phyloP scores from a whole-genome alignment of 2,329 filamentous ascomycete genomes.

The Hysterium pulicare region DNA sequence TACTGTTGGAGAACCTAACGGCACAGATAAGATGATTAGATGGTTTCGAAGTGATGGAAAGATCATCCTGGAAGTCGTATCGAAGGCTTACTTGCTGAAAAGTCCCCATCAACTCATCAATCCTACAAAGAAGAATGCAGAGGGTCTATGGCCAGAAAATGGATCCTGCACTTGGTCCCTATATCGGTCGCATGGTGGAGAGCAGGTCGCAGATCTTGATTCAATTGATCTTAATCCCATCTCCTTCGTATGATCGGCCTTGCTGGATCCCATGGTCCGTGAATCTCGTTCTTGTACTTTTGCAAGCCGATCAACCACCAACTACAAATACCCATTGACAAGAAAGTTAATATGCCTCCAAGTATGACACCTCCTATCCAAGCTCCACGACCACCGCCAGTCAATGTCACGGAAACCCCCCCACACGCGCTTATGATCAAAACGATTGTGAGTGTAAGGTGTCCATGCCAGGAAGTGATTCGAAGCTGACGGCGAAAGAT shows the following conservation, averaged over 20 bases:
- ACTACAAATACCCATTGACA: conserved; percentile 88
- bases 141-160: conserved; percentile 27
- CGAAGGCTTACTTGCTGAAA: conserved; percentile 16
- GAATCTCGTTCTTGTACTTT: conserved; percentile 99
- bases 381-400: conserved; percentile 52
- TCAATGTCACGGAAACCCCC: conserved; percentile 64
- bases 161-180: conserved; percentile 27
- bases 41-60: conserved; percentile 26
- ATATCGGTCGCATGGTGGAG: conserved; percentile 24
- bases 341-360: conserved; percentile 67
- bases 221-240: conserved; percentile 40
- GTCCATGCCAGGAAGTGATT: conserved; percentile 76
- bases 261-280: conserved; percentile 95
- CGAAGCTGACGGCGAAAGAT: conserved; percentile 89
- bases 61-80: conserved; percentile 30
- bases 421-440: conserved; percentile 78
- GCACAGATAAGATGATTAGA: conserved; percentile 23
- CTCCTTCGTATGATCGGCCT: conserved; percentile 77
- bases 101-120: conserved; percentile 13
- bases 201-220: not conserved
- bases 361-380: conserved; percentile 70
- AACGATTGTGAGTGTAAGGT: conserved; percentile 70
- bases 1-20: conserved; percentile 16
- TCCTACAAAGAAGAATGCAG: conserved; percentile 11
- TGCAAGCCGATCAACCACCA: conserved; percentile 98